phyloP scores from a whole-genome alignment of 2,329 filamentous ascomycete genomes.

The Nemania abortiva region DNA sequence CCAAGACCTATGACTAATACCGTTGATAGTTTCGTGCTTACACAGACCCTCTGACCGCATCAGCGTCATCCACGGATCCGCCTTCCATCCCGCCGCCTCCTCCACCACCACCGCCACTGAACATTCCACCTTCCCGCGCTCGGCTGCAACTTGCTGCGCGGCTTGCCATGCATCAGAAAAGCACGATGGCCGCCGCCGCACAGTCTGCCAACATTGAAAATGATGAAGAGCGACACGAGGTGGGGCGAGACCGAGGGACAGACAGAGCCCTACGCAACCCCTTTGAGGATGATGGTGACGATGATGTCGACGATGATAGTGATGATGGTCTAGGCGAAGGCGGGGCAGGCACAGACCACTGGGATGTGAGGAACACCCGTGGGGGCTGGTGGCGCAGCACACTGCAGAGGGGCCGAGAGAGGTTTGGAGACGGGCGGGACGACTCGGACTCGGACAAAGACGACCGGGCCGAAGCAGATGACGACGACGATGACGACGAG shows the following conservation, averaged over 20 bases:
- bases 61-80: slow-evolving; percentile 63
- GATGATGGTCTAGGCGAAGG: slow-evolving; percentile 54
- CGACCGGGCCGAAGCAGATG: slow-evolving; percentile 40
- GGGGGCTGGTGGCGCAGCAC: slow-evolving; percentile 65
- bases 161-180: slow-evolving; percentile 80
- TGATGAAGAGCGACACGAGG: slow-evolving; percentile 54
- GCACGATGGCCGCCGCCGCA: slow-evolving; percentile 59
- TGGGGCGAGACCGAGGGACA: slow-evolving; percentile 39
- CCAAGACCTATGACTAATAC: slow-evolving; percentile 36
- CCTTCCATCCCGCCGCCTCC: slow-evolving; percentile 71
- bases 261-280: slow-evolving; percentile 50
- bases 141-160: slow-evolving; percentile 91
- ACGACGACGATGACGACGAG: slow-evolving; percentile 54
- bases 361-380: slow-evolving; percentile 50
- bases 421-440: slow-evolving; percentile 58
- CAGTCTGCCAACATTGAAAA: slow-evolving; percentile 57
- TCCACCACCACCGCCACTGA: slow-evolving; percentile 81
- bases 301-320: slow-evolving; percentile 65
- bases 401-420: slow-evolving; percentile 50
- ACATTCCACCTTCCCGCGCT: slow-evolving; percentile 87
- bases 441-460: slow-evolving; percentile 60
- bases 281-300: slow-evolving; percentile 61
- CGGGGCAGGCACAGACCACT: slow-evolving; percentile 54
- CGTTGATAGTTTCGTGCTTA: slow-evolving; percentile 67
- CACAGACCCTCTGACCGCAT: slow-evolving; percentile 65